A percentile compares a stretch with the other conserved stretches of the same genome.
phyloP scores from a whole-genome alignment of 345 rosid species.

The Turritis glabra region DNA sequence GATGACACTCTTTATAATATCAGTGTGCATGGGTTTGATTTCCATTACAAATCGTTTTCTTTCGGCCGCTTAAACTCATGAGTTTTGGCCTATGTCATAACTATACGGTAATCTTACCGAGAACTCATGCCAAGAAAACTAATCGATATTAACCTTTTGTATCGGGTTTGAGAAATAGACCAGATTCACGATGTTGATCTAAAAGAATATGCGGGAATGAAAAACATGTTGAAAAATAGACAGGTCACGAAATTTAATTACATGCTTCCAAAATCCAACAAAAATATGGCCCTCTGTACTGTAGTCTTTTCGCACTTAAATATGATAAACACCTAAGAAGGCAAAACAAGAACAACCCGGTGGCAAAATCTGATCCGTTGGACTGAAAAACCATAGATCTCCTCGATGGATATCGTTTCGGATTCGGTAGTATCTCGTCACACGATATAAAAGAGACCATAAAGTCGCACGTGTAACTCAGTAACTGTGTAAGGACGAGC shows the following conservation, averaged over 20 bases:
- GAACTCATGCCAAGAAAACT: too few relatives aligned
- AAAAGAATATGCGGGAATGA: not conserved
- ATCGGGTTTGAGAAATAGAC: not conserved
- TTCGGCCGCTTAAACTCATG: too few relatives aligned
- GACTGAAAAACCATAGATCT: not conserved
- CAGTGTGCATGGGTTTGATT: too few relatives aligned
- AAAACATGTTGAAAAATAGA: not conserved
- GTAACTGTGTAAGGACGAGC: not conserved
- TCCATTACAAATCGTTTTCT: too few relatives aligned
- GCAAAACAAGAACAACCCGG: not conserved
- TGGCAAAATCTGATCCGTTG: slow-evolving; percentile 1
- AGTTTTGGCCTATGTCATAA: too few relatives aligned
- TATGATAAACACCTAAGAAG: not conserved
- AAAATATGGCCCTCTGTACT: not conserved
- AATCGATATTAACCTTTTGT: not conserved
- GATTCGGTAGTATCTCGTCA: not conserved
- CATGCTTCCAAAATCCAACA: not conserved
- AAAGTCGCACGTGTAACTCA: slow-evolving; percentile 4
- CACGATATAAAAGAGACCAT: not conserved
- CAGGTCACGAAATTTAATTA: not conserved
- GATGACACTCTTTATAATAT: too few relatives aligned
- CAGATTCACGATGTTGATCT: not conserved
- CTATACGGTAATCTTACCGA: too few relatives aligned
- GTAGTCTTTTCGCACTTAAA: not conserved
- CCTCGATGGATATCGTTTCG: not conserved